Percentiles rank a stretch among this genome's conserved stretches.
phyloP scores from a whole-genome alignment of 208 protist genomes.

The Acanthamoeba divionensis region DNA sequence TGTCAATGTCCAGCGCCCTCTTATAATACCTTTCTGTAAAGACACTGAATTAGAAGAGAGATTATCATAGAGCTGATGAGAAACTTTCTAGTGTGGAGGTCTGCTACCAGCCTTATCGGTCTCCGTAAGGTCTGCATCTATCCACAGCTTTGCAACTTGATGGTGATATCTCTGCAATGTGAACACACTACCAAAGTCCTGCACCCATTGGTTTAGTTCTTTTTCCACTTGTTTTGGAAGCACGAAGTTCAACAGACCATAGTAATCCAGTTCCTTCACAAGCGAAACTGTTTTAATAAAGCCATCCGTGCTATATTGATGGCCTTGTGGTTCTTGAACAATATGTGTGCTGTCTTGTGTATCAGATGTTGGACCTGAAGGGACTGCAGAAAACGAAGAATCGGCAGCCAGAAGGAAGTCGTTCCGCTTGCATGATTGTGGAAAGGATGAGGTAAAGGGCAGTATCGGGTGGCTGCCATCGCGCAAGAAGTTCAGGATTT shows the following conservation, averaged over 20 bases:
- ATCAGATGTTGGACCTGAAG: no score
- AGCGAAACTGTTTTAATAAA: neutral
- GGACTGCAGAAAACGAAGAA: no score
- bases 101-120: neutral
- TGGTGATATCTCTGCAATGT: conserved; percentile 9
- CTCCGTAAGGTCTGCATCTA: neutral
- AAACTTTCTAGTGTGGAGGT: neutral
- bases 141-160: neutral
- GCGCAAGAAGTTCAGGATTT: conserved; percentile 20
- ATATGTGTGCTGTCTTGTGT: no score
- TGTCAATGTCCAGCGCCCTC: conserved; percentile 7
- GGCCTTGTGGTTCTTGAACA: no score
- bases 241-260: conserved; percentile 15
- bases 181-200: conserved; percentile 11
- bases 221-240: neutral
- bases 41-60: neutral
- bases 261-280: conserved; percentile 33
- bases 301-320: neutral
- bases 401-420: no score
- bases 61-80: neutral
- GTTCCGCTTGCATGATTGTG: no score
- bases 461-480: neutral
- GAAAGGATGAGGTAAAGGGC: no score
- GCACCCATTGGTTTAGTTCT: neutral
- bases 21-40: neutral